phyloP scores from a whole-genome alignment of 805 yeast genomes.

The Ogataea nakhonphanomensis region DNA sequence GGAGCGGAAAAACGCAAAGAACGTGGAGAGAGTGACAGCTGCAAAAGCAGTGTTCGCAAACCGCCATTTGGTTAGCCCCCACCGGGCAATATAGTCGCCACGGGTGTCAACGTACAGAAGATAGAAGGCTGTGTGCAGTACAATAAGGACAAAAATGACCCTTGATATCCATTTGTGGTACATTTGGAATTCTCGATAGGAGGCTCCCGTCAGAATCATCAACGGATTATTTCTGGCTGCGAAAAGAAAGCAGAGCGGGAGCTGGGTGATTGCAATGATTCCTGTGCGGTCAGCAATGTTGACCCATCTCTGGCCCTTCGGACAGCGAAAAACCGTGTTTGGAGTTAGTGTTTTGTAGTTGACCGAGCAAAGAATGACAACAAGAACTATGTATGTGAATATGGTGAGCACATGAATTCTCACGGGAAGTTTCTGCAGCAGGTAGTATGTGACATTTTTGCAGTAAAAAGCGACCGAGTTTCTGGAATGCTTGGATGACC shows the following conservation, averaged over 20 bases:
- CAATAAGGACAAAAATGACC: constrained; percentile 35
- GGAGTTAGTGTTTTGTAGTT: constrained; percentile 28
- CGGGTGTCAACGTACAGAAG: constrained; percentile 34
- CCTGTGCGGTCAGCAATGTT: constrained; percentile 45
- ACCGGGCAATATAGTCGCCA: constrained; percentile 35
- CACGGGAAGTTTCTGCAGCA: constrained; percentile 30
- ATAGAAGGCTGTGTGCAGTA: constrained; percentile 39
- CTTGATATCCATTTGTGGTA: constrained; percentile 42
- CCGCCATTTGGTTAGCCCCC: constrained; percentile 41
- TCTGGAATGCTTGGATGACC: not conserved
- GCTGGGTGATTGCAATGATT: constrained; percentile 38
- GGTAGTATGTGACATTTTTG: constrained; percentile 5
- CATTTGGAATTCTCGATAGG: constrained; percentile 35
- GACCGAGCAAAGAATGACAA: constrained; percentile 28
- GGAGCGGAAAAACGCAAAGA: constrained; percentile 35
- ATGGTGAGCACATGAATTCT: constrained; percentile 33
- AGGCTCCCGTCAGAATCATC: constrained; percentile 31
- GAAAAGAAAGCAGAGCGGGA: constrained; percentile 35
- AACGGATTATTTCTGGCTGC: constrained; percentile 36
- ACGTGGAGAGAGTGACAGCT: constrained; percentile 27
- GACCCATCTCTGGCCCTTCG: constrained; percentile 29
- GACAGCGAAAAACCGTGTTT: constrained; percentile 31
- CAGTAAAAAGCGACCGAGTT: not conserved
- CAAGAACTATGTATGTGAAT: constrained; percentile 26
- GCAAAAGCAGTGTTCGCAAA: constrained; percentile 40